Percentiles rank a stretch among this genome's conserved stretches.
Evolutionary conservation across 768 basidiomycete species (phyloP).

Genomic region (Rickenella mellea): DNA sequence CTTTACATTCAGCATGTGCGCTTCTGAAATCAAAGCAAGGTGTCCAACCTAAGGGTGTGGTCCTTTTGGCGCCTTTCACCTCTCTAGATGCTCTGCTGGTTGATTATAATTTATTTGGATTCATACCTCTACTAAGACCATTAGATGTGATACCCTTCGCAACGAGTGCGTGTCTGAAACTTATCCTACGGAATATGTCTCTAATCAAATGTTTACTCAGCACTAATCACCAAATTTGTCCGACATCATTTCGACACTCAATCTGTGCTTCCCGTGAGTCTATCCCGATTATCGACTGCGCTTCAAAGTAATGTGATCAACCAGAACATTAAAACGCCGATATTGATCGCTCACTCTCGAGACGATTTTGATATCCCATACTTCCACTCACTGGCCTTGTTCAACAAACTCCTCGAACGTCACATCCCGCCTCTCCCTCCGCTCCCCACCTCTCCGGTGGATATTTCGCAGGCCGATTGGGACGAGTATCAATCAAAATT

Average conservation of each 20-base stretch:
- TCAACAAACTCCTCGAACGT: slow-evolving; percentile 56
- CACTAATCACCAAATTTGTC: slow-evolving; percentile 38
- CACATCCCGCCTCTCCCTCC: slow-evolving; percentile 42
- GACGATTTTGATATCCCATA: slow-evolving; percentile 70
- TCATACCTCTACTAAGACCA: slow-evolving; percentile 66
- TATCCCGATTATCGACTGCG: not conserved
- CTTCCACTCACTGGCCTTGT: slow-evolving; percentile 58
- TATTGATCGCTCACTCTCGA: slow-evolving; percentile 65
- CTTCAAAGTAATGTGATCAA: slow-evolving; percentile 2
- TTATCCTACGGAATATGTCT: slow-evolving; percentile 1
- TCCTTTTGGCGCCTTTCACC: slow-evolving; percentile 31
- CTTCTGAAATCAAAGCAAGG: slow-evolving; percentile 8
- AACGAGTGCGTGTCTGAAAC: slow-evolving; percentile 31
- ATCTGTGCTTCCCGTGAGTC: slow-evolving; percentile 45
- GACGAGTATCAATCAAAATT: slow-evolving; percentile 28
- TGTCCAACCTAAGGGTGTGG: slow-evolving; percentile 26
- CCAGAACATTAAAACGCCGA: slow-evolving; percentile 57
- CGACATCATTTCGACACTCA: slow-evolving; percentile 56
- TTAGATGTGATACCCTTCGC: slow-evolving; percentile 52
- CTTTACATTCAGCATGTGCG: not conserved
- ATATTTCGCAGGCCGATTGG: slow-evolving; percentile 34
- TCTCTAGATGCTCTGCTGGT: slow-evolving; percentile 42
- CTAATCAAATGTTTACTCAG: slow-evolving; percentile 21
- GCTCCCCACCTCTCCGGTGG: slow-evolving; percentile 21
- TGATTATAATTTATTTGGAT: slow-evolving; percentile 55